These are phyloP conservation scores for Nelumbo lutea DNA, from an alignment of 164 flowering plant genomes.

Conservation along the genomic window DNA sequence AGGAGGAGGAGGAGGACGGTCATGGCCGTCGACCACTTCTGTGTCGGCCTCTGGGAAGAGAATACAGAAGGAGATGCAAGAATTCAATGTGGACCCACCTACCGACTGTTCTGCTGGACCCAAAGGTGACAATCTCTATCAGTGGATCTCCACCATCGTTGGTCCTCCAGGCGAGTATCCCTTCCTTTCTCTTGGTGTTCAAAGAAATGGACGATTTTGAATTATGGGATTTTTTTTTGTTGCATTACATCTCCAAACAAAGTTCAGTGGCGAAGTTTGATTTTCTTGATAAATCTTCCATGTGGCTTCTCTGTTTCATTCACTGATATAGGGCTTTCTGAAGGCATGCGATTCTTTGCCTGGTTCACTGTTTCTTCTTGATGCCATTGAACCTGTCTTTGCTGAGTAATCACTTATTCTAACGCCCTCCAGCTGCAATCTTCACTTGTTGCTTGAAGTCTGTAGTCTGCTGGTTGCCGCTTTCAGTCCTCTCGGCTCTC, in stretches of 20 bases:
- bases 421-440: no score
- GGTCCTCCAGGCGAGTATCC: conserved; percentile 60
- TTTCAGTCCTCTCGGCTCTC: no score
- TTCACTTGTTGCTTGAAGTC: no score
- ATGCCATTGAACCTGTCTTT: no score
- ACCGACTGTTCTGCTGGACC: conserved; percentile 84
- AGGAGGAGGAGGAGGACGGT: conserved; percentile 23
- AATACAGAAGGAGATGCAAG: conserved; percentile 82
- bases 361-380: no score
- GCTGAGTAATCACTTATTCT: no score
- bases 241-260: neutral
- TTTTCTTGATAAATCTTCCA: neutral
- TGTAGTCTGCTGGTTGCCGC: no score
- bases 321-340: no score
- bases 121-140: conserved; percentile 87
- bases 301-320: no score
- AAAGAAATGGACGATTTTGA: neutral
- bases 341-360: no score
- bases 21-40: conserved; percentile 62
- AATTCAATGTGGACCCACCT: conserved; percentile 69
- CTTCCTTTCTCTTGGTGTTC: neutral
- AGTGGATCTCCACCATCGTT: conserved; percentile 82
- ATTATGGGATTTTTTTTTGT: neutral
- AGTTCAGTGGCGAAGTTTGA: neutral
- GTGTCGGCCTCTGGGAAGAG: conserved; percentile 81